These are phyloP conservation scores for Eruca vesicaria DNA, from an alignment of 441 rosid species.

Conservation along the genomic window DNA sequence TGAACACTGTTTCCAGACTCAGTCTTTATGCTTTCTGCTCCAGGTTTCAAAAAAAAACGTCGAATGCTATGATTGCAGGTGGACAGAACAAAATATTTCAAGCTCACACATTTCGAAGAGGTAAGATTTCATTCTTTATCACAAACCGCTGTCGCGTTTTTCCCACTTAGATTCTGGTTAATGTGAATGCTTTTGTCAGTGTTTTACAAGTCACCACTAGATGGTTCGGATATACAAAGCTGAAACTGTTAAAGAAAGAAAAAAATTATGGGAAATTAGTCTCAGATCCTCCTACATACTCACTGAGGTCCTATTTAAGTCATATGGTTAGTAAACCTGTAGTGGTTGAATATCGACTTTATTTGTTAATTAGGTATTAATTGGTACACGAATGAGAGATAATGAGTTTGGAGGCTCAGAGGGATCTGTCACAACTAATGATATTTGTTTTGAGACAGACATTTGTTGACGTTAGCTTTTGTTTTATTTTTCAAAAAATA, in stretches of 20 bases:
- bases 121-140: slow-evolving; percentile 39
- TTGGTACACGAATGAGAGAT: no score
- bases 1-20: slow-evolving; percentile 13
- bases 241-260: no score
- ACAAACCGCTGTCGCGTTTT: neutral
- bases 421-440: no score
- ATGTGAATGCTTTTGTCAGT: slow-evolving; percentile 43
- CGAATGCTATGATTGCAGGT: slow-evolving; percentile 81
- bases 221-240: no score
- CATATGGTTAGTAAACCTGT: neutral
- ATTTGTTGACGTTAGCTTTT: no score
- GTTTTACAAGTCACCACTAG: slow-evolving; percentile 98
- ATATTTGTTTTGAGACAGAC: no score
- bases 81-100: slow-evolving; percentile 84
- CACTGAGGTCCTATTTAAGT: neutral
- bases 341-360: neutral
- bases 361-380: neutral
- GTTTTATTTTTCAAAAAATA: no score
- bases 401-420: no score
- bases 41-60: slow-evolving; percentile 97
- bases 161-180: slow-evolving; percentile 7
- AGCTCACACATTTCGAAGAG: slow-evolving; percentile 96
- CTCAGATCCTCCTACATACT: no score
- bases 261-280: no score
- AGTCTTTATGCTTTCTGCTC: slow-evolving; percentile 12